These are phyloP conservation scores for Meredithiella fracta DNA, from an alignment of 2,329 filamentous ascomycete species.

Conservation along the genomic window DNA sequence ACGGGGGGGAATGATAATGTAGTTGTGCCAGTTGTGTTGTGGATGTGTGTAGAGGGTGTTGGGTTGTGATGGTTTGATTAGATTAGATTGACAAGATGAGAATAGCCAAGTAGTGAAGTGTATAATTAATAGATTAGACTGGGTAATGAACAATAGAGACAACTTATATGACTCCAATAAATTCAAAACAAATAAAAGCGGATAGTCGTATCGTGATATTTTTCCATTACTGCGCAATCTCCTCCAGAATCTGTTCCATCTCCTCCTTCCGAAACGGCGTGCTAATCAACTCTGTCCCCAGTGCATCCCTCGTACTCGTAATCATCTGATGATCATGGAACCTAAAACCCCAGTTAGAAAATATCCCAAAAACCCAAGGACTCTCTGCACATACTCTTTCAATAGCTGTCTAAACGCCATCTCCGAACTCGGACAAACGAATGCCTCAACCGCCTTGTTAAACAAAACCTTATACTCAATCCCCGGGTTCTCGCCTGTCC, in stretches of 20 bases:
- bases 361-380: constrained; percentile 18
- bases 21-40: constrained; percentile 80
- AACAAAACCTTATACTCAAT: constrained; percentile 87
- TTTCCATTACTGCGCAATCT: constrained; percentile 23
- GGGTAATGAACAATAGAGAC: neutral
- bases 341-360: constrained; percentile 24
- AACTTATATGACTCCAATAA: neutral
- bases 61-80: neutral
- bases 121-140: neutral
- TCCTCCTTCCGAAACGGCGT: constrained; percentile 79
- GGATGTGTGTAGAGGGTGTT: constrained; percentile 59
- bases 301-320: constrained; percentile 66
- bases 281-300: constrained; percentile 72
- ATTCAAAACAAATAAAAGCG: neutral
- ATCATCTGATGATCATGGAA: constrained; percentile 98
- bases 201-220: neutral
- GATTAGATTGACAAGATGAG: neutral
- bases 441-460: constrained; percentile 89
- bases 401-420: constrained; percentile 86
- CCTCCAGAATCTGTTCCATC: constrained; percentile 74
- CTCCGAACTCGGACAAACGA: constrained; percentile 79
- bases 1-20: constrained; percentile 98
- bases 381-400: constrained; percentile 51
- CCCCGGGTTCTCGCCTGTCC: constrained; percentile 32
- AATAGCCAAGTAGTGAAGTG: neutral